These are phyloP conservation scores for Suillus plorans DNA, from an alignment of 768 basidiomycete genomes.

Conservation along the genomic window DNA sequence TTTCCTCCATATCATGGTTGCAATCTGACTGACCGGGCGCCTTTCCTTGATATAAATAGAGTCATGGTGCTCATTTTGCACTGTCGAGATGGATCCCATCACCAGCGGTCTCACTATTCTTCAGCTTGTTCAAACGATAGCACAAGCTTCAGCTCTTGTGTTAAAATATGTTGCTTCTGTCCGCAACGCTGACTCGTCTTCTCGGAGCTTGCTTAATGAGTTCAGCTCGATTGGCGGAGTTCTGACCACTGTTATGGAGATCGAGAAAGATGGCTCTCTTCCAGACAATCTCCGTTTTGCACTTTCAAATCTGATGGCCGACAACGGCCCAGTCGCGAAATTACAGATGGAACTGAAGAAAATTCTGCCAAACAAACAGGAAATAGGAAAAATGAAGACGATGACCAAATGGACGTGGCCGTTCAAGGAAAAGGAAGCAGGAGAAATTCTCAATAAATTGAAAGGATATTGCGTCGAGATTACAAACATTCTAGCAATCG, in stretches of 20 bases:
- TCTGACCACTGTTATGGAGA: neutral
- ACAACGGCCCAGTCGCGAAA: neutral
- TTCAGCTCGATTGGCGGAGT: neutral
- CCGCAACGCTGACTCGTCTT: neutral
- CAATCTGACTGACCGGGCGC: too few species aligned
- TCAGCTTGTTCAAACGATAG: neutral
- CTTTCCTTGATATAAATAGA: too few species aligned
- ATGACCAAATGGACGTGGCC: neutral
- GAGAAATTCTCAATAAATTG: neutral
- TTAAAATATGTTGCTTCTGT: neutral
- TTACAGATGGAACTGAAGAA: neutral
- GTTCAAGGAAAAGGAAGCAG: conserved; percentile 4
- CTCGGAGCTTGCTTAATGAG: neutral
- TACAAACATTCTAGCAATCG: neutral
- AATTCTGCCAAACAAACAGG: neutral
- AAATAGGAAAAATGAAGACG: neutral
- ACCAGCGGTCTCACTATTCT: neutral
- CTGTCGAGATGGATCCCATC: neutral
- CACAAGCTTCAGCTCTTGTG: neutral
- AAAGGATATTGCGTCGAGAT: neutral
- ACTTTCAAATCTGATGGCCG: neutral
- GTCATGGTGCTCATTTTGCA: too few species aligned
- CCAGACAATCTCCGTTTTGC: neutral
- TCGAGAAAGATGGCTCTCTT: neutral
- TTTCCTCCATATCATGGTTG: too few species aligned